Evolutionary conservation across 2,329 filamentous ascomycete species (phyloP), one percentile per base, ranked within the genome.

Genomic region (Aspergillus latus): DNA sequence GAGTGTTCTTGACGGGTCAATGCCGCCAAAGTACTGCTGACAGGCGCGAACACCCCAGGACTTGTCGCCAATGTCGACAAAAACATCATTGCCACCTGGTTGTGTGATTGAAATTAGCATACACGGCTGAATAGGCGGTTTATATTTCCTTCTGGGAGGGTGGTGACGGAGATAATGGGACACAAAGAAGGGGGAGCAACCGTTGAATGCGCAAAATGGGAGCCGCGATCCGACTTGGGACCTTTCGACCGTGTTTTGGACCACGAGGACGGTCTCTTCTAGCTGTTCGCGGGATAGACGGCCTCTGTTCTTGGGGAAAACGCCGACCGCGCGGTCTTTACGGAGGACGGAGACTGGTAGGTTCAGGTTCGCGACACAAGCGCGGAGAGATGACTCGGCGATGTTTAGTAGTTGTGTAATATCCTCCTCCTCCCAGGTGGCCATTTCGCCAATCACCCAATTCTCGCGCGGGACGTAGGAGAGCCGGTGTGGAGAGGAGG

Each of bases 21-120:
- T 84, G 1, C 80, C 84, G 3, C 88, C 89, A 71, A 97, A 96
- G 79, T 91, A 96, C 56, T 87, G 84, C 77, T 99, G 94, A 71
- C 92, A 97, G 3, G 92, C 91, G 34, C 89, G 82, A 2, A 99
- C 94, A 62, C 94, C 94, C 89, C 92, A 96, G 52, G 88, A 92
- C 77, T 99, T 99, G 77, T 99, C 94, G 54, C 94, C 94, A 68
- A 99, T 97, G 72, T 99, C 94, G 52, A 99, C 92, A 74, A 99
- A 99, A 42, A 97, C 92, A 72, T 99, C 94, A 60, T 94, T 93
- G 9, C 94, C 94, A 52, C 93, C 80, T 82, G 36, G 10, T 37
- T 13, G 8, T 11, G 8, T 2, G 30, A 49, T 15, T 11, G 8
- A 28, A 1, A 37, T 54, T 49, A 54, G 52, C 32, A 36, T 44